These are phyloP conservation scores for Linnemannia zychae DNA, from an alignment of 192 early-diverging fungal species.

Conservation along the genomic window DNA sequence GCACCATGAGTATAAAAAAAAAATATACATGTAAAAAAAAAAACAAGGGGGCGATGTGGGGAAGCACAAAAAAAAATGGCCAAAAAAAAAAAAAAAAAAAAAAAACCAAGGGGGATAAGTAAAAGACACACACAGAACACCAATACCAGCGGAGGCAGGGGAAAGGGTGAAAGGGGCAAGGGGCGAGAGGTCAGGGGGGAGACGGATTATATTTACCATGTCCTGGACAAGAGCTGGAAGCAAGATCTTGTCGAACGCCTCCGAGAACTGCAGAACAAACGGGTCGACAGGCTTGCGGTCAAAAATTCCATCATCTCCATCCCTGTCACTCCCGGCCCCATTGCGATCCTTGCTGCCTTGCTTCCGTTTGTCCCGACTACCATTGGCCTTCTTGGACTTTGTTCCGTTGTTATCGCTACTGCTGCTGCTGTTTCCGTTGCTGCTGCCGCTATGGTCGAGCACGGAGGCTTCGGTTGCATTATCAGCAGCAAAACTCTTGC, in stretches of 20 bases:
- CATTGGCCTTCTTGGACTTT: not conserved
- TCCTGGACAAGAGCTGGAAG: constrained; percentile 49
- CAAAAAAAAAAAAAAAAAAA: constrained; percentile 5
- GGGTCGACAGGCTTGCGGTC: constrained; percentile 24
- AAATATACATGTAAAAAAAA: not conserved
- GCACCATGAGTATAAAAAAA: not conserved
- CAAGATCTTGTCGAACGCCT: constrained; percentile 43
- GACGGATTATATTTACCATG: constrained; percentile 34
- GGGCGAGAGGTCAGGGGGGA: not conserved
- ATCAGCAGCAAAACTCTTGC: constrained; percentile 6
- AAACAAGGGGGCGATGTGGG: not conserved
- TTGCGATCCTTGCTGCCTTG: constrained; percentile 3
- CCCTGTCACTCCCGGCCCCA: not conserved
- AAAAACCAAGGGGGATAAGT: not conserved
- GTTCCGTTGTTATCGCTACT: not conserved
- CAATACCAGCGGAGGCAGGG: too few relatives aligned
- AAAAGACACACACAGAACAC: too few relatives aligned
- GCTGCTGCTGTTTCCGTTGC: not conserved
- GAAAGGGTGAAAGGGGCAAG: not conserved
- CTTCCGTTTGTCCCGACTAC: not conserved
- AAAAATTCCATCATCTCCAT: not conserved
- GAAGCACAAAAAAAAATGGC: not conserved
- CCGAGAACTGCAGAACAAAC: constrained; percentile 39
- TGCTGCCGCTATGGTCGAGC: not conserved
- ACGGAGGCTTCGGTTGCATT: not conserved